Evolutionary conservation across 306 rosid species (phyloP).

Genomic region (Heteromeles arbutifolia): DNA sequence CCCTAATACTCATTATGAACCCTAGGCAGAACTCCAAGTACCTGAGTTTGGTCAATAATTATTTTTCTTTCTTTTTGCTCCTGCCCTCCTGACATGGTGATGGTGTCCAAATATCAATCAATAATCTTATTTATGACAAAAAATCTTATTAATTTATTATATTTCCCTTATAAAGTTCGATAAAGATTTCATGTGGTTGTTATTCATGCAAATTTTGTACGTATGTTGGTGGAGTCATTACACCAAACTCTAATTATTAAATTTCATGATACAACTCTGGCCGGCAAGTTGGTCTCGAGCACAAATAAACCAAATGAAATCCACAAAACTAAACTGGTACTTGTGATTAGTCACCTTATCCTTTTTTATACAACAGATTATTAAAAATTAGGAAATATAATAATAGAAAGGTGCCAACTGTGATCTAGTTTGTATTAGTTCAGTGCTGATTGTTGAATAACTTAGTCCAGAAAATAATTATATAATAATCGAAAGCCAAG

Average conservation of each 20-base stretch:
- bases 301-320: slow-evolving; percentile 1
- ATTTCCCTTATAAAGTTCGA: not conserved
- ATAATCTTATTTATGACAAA: too few relatives aligned
- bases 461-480: not conserved
- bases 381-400: not conserved
- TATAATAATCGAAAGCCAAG: not conserved
- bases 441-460: not conserved
- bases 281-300: not conserved
- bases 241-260: not conserved
- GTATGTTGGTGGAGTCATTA: slow-evolving; percentile 7
- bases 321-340: not conserved
- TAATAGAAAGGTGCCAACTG: slow-evolving; percentile 5
- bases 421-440: not conserved
- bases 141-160: not conserved
- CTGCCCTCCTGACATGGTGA: too few relatives aligned
- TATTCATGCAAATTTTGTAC: not conserved
- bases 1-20: too few relatives aligned
- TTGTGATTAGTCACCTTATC: slow-evolving; percentile 7
- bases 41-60: too few relatives aligned
- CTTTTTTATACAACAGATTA: not conserved
- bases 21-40: too few relatives aligned
- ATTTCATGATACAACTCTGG: not conserved
- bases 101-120: too few relatives aligned
- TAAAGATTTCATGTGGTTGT: not conserved
- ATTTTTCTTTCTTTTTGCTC: too few relatives aligned